Evolutionary conservation across 306 rosid genomes (phyloP), one percentile per base, ranked within the genome.

Genomic region (Macrotyloma uniflorum): DNA sequence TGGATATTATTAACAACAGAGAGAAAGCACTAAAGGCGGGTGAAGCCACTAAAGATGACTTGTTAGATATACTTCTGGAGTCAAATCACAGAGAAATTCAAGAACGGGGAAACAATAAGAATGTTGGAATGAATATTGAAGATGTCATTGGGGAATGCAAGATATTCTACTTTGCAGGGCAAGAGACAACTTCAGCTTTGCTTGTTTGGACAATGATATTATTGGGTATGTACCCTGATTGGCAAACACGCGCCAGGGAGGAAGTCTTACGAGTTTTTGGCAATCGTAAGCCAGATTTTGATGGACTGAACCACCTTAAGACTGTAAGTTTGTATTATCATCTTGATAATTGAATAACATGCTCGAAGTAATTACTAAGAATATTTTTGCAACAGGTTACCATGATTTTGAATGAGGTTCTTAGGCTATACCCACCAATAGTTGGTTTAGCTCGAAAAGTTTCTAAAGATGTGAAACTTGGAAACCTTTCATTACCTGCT

Each of bases 181-280:
- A 90, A 54, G 95, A 88, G 16, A 88, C 95, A 19, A 88, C 91
- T 3, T 82, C 92, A 0, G 66, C 13, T 5, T 54, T 86, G 28
- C 84, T 90, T 8, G 80, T 87, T 50, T 90, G 90, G 91, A 88
- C 93, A 2, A 77, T 90, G 83, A 22, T 88, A 0, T 46, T 87
- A 16, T 65, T 88, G 66, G 22, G 91, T 80, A 70, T 59, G 13
- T 40, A 80, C 43, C 71, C 79, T 1, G 33, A 81, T 51, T 89
- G 93, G 96, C 91, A 90, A 80, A 35, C 58, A 16, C 86, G 70
- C 1, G 96, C 93, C 3, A 87, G 93, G 26, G 86, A 83, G 12
- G 90, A 90, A 78, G 81, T 90, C 14, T 54, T 83, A 0, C 87
- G 81, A 8, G 73, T 76, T 53, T 77, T 67, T 46, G 89, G 62